These are phyloP conservation scores for Tetrapisispora arboricola DNA, from an alignment of 805 yeast species.

Conservation along the genomic window DNA sequence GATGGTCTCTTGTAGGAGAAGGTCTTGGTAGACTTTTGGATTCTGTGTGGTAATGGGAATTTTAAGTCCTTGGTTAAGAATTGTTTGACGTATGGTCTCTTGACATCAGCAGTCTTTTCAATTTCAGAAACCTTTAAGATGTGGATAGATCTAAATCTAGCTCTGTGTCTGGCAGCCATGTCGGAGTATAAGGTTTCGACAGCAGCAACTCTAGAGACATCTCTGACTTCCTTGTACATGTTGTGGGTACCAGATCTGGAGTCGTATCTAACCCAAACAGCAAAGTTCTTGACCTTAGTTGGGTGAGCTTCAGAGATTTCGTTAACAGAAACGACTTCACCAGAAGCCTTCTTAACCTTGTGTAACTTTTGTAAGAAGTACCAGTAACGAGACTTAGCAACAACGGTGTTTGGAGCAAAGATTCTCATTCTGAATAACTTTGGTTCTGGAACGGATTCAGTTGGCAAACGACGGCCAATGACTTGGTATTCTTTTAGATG, in stretches of 20 bases:
- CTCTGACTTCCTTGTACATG: constrained; percentile 99
- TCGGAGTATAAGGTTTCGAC: constrained; percentile 98
- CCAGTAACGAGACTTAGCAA: constrained; percentile 86
- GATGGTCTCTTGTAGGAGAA: constrained; percentile 91
- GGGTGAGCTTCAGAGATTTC: constrained; percentile 90
- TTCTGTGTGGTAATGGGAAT: constrained; percentile 99
- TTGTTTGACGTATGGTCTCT: constrained; percentile 98
- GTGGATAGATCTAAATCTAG: constrained; percentile 99
- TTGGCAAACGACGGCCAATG: constrained; percentile 99
- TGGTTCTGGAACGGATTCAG: constrained; percentile 98
- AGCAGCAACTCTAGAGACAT: constrained; percentile 97
- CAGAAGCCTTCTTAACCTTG: constrained; percentile 99
- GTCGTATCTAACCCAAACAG: constrained; percentile 99
- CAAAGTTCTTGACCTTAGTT: constrained; percentile 99
- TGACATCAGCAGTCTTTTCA: constrained; percentile 94
- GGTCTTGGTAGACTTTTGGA: constrained; percentile 79
- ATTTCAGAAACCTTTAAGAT: constrained; percentile 98
- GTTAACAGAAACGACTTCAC: constrained; percentile 95
- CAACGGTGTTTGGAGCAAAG: constrained; percentile 4
- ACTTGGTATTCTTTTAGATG: constrained; percentile 99
- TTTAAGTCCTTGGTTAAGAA: constrained; percentile 88
- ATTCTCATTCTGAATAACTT: constrained; percentile 99
- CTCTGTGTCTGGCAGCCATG: constrained; percentile 99
- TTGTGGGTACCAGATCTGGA: constrained; percentile 99
- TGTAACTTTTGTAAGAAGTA: constrained; percentile 98